These are phyloP conservation scores for Arthroderma uncinatum DNA, from an alignment of 2,329 filamentous ascomycete species.

Conservation along the genomic window DNA sequence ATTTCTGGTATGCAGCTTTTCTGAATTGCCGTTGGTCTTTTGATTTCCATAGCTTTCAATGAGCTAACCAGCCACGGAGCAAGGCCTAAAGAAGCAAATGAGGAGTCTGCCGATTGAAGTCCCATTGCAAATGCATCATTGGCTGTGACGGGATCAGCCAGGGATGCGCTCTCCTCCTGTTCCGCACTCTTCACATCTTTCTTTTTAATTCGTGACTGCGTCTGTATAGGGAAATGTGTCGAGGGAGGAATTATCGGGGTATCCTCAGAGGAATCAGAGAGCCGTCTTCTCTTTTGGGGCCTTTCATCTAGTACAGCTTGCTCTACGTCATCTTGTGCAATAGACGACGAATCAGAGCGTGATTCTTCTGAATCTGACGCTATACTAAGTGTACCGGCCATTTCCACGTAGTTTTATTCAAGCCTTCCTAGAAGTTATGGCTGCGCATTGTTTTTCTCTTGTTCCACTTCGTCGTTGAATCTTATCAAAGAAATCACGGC, in stretches of 20 bases:
- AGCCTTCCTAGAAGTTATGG: background rate
- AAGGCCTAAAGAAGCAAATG: conserved; percentile 61
- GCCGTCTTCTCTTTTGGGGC: conserved; percentile 30
- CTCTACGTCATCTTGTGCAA: conserved; percentile 1
- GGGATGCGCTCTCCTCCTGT: conserved; percentile 16
- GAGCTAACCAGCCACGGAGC: conserved; percentile 82
- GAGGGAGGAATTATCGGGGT: conserved; percentile 19
- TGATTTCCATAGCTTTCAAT: conserved; percentile 66
- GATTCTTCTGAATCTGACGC: background rate
- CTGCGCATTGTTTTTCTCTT: background rate
- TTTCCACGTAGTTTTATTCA: background rate
- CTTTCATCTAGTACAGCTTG: conserved; percentile 18
- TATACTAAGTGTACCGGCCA: background rate
- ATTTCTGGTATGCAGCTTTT: conserved; percentile 88
- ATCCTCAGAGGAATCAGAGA: conserved; percentile 28
- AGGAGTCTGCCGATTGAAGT: conserved; percentile 35
- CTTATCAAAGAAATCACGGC: background rate
- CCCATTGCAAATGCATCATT: conserved; percentile 30
- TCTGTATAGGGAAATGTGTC: conserved; percentile 25
- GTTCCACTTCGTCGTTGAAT: background rate
- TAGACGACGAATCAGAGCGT: background rate
- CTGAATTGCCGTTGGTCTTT: conserved; percentile 82
- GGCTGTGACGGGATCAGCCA: conserved; percentile 27
- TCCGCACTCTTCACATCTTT: conserved; percentile 18
- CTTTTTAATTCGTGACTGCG: conserved; percentile 34